Conservation (phyloP, 768 basidiomycete species). For the Lanmaoa pseudosensibilis region DNA sequence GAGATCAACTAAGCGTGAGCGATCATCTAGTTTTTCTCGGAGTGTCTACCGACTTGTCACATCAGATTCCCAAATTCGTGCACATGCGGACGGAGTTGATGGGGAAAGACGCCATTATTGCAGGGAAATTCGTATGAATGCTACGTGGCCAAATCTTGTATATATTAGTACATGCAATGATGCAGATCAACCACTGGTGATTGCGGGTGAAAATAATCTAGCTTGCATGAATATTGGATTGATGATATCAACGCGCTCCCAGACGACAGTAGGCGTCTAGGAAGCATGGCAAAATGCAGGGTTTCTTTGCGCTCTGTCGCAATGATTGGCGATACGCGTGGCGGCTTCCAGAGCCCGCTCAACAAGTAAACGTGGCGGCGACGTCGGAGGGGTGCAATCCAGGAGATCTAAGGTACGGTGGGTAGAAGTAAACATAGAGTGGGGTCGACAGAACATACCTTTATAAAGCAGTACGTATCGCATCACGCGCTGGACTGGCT, state of each 20-base stretch:
- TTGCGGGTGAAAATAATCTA: neutral
- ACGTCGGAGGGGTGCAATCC: conserved; percentile 47
- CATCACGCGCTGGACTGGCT: conserved; percentile 63
- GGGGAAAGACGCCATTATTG: conserved; percentile 36
- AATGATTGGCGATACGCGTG: conserved; percentile 56
- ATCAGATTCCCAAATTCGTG: conserved; percentile 26
- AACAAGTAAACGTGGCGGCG: conserved; percentile 51
- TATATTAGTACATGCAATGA: neutral
- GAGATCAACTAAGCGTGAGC: conserved; percentile 21
- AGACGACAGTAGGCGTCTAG: conserved; percentile 3
- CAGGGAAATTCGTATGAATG: conserved; percentile 23
- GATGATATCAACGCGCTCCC: neutral
- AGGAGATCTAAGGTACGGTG: conserved; percentile 45
- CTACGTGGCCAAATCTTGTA: neutral
- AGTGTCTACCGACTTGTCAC: neutral
- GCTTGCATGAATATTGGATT: neutral
- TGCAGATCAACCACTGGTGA: neutral
- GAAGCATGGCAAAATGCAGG: conserved; percentile 39
- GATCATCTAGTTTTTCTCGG: neutral
- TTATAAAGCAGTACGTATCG: conserved; percentile 61
- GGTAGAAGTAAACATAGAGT: conserved; percentile 1
- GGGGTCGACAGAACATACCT: conserved; percentile 39
- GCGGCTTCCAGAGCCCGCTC: conserved; percentile 60
- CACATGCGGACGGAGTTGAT: conserved; percentile 31
- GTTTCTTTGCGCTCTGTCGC: conserved; percentile 61